Evolutionary conservation across 768 basidiomycete genomes (phyloP).

Genomic region (Kwoniella botswanensis): DNA sequence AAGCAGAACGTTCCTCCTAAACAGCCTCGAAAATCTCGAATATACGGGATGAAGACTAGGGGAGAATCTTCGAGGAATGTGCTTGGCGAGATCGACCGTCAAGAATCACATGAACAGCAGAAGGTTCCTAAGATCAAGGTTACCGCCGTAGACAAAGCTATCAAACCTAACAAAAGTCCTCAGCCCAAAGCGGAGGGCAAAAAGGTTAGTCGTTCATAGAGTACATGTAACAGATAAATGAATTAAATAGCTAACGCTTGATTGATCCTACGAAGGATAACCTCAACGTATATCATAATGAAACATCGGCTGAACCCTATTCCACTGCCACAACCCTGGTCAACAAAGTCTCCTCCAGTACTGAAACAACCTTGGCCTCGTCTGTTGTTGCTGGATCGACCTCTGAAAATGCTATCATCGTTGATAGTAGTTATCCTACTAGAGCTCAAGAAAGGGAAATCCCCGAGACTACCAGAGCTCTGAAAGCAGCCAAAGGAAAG

Average conservation of each 20-base stretch:
- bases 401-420: not conserved
- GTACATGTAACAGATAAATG: too few relatives aligned
- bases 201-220: not conserved
- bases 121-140: not conserved
- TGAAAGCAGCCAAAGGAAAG: not conserved
- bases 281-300: not conserved
- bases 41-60: conserved; percentile 24
- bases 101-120: not conserved
- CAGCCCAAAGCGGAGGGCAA: not conserved
- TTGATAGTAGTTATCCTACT: not conserved
- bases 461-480: not conserved
- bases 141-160: not conserved
- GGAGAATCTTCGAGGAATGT: conserved; percentile 13
- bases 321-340: not conserved
- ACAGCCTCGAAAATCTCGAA: conserved; percentile 9
- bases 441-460: not conserved
- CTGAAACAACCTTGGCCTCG: not conserved
- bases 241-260: too few relatives aligned
- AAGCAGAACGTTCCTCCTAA: conserved; percentile 25
- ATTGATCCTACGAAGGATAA: not conserved
- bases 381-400: not conserved
- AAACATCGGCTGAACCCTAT: not conserved
- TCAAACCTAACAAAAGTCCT: not conserved
- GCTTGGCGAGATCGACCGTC: not conserved
- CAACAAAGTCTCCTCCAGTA: not conserved